A percentile compares a stretch with the other conserved stretches of the same genome.
Evolutionary conservation across 106 monocot species (phyloP).

Genomic region (Cymbidium sinense): DNA sequence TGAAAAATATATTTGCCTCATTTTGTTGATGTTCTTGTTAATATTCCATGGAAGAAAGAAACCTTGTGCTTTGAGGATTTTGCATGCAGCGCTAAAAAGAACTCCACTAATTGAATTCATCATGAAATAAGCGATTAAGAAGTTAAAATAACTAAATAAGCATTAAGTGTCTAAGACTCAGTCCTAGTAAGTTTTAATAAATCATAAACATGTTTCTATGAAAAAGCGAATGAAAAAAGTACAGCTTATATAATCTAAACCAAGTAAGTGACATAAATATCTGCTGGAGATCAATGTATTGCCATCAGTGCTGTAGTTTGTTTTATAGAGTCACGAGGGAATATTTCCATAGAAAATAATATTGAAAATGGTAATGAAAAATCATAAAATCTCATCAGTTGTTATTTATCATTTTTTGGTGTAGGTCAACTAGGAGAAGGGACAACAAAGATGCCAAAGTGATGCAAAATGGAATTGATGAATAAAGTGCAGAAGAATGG

Average conservation of each 20-base stretch:
- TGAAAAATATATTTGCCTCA: not conserved
- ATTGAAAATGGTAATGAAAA: too few species aligned
- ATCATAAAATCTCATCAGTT: too few species aligned
- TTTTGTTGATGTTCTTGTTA: not conserved
- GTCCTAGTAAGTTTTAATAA: not conserved
- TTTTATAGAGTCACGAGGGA: too few species aligned
- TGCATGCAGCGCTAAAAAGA: not conserved
- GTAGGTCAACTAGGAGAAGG: too few species aligned
- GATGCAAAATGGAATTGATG: too few species aligned
- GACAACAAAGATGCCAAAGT: too few species aligned
- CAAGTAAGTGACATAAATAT: not conserved
- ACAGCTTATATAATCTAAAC: not conserved
- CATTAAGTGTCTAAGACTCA: not conserved
- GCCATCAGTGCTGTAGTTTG: too few species aligned
- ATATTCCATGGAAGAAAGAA: not conserved
- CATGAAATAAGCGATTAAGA: not conserved
- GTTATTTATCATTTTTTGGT: too few species aligned
- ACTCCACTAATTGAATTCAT: not conserved
- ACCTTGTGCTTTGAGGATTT: not conserved
- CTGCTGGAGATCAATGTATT: not conserved
- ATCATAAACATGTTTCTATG: not conserved
- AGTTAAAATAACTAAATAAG: not conserved
- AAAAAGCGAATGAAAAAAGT: not conserved
- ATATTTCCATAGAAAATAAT: too few species aligned
- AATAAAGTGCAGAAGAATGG: too few species aligned